These are phyloP conservation scores for Corymbia calophylla DNA, from an alignment of 441 rosid genomes.

Conservation along the genomic window DNA sequence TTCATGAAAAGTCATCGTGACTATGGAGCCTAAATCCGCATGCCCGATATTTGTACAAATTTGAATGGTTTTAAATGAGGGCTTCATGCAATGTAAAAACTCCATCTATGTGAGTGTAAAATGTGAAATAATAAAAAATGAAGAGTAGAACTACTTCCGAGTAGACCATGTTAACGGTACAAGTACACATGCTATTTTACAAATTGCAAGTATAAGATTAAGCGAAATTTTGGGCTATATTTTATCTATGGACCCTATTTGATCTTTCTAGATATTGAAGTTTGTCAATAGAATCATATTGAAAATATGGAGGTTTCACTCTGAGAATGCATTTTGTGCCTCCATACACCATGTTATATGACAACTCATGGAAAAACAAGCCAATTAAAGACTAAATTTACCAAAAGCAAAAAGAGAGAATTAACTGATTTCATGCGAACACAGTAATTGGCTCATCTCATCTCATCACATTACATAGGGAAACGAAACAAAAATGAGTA, in stretches of 20 bases:
- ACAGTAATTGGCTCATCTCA: not conserved
- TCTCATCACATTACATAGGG: not conserved
- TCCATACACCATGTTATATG: not conserved
- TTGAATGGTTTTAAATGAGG: not conserved
- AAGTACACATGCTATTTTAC: not conserved
- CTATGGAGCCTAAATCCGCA: not conserved
- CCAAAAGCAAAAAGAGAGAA: not conserved
- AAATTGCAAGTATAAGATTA: not conserved
- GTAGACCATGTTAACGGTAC: accelerated
- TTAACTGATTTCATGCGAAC: not conserved
- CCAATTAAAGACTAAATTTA: not conserved
- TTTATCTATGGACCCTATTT: accelerated
- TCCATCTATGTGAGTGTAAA: not conserved
- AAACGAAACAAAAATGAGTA: not conserved
- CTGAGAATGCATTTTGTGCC: not conserved
- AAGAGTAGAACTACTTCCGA: not conserved
- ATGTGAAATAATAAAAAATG: not conserved
- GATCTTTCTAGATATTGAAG: accelerated
- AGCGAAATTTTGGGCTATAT: accelerated
- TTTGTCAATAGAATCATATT: accelerated
- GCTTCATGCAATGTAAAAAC: not conserved
- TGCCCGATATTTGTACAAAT: not conserved
- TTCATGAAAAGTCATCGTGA: not conserved
- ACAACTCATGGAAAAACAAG: not conserved
- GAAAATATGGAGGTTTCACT: not conserved